Evolutionary conservation across 23 red algal genomes (phyloP), one percentile per base, ranked within the genome.

Genomic region (Chondrus crispus): DNA sequence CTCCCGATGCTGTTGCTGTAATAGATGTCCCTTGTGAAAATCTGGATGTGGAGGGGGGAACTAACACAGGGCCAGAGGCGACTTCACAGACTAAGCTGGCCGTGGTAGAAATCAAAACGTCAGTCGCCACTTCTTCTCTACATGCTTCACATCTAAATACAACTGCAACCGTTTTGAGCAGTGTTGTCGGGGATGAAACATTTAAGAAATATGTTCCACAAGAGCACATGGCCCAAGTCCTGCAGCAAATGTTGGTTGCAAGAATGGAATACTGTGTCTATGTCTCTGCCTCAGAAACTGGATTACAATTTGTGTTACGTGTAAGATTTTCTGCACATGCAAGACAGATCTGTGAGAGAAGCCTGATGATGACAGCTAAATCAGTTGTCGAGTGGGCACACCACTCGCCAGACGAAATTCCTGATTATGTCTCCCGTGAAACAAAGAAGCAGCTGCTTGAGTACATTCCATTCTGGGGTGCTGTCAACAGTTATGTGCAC

Each of bases 31-130:
- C 52, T 60, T 26, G 32, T 19, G 22, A 55, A 46, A 50, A 37
- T 20, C 26, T 26, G 33, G 78, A 82, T 60, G 78, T 20, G 11
- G 78, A 0, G 42, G 30, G 29, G 22, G 60, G 1, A 22, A 66
- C 7, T 6, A 32, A 32, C 26, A 35, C 24, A 0, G 47, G n/a
- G n/a, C n/a, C n/a, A n/a, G n/a, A n/a, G n/a, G n/a, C n/a, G n/a
- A n/a, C n/a, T n/a, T n/a, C n/a, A n/a, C n/a, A n/a, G n/a, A n/a
- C n/a, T n/a, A n/a, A n/a, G 40, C 40, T 82, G 11, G 0, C 70
- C 18, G 18, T 50, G 26, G 3, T 78, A 11, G 69, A 89, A 73
- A 89, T 78, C 19, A 89, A 89, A 50, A 89, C 49, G n/a, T 52
- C 26, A 18, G 51, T 79, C 2, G n/a, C 85, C 5, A 3, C n/a